Conservation (phyloP, 805 yeast genomes). For the Wickerhamomyces pijperi region DNA sequence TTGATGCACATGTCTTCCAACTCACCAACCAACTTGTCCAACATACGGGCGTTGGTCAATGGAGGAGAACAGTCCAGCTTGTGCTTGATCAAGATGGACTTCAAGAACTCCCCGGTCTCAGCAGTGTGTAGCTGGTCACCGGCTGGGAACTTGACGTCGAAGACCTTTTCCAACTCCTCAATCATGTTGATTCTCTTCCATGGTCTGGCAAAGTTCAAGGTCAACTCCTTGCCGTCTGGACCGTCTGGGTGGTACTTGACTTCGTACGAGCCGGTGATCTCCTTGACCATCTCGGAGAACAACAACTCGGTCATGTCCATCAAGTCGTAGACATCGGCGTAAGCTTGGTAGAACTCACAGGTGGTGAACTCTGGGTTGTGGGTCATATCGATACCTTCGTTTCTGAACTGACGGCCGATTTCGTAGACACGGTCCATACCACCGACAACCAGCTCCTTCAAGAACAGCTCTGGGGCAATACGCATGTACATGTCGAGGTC, state of each 20-base stretch:
- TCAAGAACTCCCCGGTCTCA: slow-evolving; percentile 87
- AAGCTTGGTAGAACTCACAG: slow-evolving; percentile 97
- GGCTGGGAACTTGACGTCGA: slow-evolving; percentile 84
- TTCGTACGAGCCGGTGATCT: slow-evolving; percentile 81
- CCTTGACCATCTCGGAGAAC: slow-evolving; percentile 96
- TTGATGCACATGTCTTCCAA: slow-evolving; percentile 88
- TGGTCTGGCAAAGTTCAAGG: slow-evolving; percentile 86
- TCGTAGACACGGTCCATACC: slow-evolving; percentile 98
- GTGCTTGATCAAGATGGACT: slow-evolving; percentile 63
- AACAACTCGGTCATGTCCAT: slow-evolving; percentile 87
- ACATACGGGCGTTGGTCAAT: slow-evolving; percentile 95
- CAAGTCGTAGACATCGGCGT: slow-evolving; percentile 91
- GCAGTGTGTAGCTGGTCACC: slow-evolving; percentile 91
- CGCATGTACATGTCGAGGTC: slow-evolving; percentile 96
- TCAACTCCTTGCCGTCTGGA: slow-evolving; percentile 68
- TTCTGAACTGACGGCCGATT: slow-evolving; percentile 97
- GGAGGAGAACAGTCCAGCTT: slow-evolving; percentile 85
- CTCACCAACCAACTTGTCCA: slow-evolving; percentile 95
- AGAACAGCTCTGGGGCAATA: slow-evolving; percentile 94
- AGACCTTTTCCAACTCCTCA: slow-evolving; percentile 82
- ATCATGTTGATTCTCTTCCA: slow-evolving; percentile 99
- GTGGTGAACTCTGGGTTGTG: slow-evolving; percentile 99
- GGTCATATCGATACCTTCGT: slow-evolving; percentile 97
- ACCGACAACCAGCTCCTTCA: slow-evolving; percentile 95
- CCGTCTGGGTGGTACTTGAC: slow-evolving; percentile 90